Percentiles rank a stretch among this genome's conserved stretches.
Evolutionary conservation across 108 stramenopile species (phyloP).

Genomic region (Pseudonitzschia pungens): DNA sequence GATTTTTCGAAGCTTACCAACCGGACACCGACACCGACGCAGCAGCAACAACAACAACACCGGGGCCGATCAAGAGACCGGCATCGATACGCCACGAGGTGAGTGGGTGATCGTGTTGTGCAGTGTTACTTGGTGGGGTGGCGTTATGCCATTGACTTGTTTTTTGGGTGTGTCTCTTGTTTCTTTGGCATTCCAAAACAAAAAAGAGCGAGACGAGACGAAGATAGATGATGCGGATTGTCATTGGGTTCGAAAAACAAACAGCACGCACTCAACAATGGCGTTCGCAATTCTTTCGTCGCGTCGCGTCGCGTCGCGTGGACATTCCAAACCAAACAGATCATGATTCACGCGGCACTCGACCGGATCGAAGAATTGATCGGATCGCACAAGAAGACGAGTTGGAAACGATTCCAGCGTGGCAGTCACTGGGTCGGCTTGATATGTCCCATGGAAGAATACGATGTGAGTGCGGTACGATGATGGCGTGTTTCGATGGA

Average conservation of each 20-base stretch:
- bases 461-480: conserved; percentile 28
- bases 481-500: background rate
- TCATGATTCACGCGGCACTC: conserved; percentile 50
- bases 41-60: background rate
- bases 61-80: background rate
- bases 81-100: conserved; percentile 38
- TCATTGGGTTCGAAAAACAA: background rate
- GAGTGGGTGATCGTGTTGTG: conserved; percentile 1
- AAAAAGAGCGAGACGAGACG: no score
- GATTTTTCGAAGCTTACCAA: conserved; percentile 22
- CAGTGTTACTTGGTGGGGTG: background rate
- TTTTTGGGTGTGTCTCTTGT: no score
- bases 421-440: conserved; percentile 47
- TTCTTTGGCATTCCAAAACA: no score
- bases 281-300: no score
- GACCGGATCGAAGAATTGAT: conserved; percentile 54
- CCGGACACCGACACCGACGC: background rate
- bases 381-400: conserved; percentile 21
- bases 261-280: no score
- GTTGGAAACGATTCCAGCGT: conserved; percentile 27
- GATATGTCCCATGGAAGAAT: conserved; percentile 47
- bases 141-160: no score
- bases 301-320: no score
- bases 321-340: conserved; percentile 28
- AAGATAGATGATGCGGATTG: no score